These are phyloP conservation scores for Tolypocladium tundrense DNA, from an alignment of 2,329 filamentous ascomycete species.

Conservation along the genomic window DNA sequence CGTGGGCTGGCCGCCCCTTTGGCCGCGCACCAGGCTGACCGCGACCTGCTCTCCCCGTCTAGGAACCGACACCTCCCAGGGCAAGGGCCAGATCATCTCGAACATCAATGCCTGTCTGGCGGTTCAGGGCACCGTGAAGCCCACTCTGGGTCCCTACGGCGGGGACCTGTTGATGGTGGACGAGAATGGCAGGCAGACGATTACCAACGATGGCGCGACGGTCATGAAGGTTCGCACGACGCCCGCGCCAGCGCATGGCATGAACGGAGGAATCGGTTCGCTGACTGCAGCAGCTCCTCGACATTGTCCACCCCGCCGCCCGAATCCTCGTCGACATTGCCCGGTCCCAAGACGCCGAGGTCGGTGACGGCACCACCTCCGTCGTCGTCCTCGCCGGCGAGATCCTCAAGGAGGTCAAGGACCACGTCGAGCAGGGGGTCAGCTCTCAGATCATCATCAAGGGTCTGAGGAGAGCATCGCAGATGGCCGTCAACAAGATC, in stretches of 20 bases:
- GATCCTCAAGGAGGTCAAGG: slow-evolving; percentile 92
- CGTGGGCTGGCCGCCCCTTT: slow-evolving; percentile 5
- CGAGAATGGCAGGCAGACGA: slow-evolving; percentile 89
- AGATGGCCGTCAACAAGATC: slow-evolving; percentile 95
- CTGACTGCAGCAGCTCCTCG: slow-evolving; percentile 58
- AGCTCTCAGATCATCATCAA: slow-evolving; percentile 98
- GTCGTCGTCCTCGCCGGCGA: slow-evolving; percentile 97
- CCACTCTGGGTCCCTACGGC: slow-evolving; percentile 90
- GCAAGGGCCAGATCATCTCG: slow-evolving; percentile 89
- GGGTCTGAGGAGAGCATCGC: slow-evolving; percentile 76
- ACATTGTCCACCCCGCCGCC: slow-evolving; percentile 95
- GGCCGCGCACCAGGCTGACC: neutral
- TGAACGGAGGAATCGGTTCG: neutral
- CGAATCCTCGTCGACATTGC: slow-evolving; percentile 97
- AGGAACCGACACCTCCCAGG: slow-evolving; percentile 97
- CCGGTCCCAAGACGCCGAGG: slow-evolving; percentile 96
- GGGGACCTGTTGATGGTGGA: slow-evolving; percentile 95
- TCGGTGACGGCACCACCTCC: slow-evolving; percentile 94
- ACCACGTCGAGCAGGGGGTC: slow-evolving; percentile 91
- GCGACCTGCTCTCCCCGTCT: slow-evolving; percentile 1
- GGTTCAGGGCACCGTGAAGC: slow-evolving; percentile 91
- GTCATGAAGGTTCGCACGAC: slow-evolving; percentile 75
- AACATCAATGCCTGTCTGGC: slow-evolving; percentile 98
- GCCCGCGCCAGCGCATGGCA: neutral
- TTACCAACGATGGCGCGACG: slow-evolving; percentile 97